A percentile compares a stretch with the other conserved stretches of the same genome.
phyloP scores from a whole-genome alignment of 1,139 yeast species.

The Pichia sp. region DNA sequence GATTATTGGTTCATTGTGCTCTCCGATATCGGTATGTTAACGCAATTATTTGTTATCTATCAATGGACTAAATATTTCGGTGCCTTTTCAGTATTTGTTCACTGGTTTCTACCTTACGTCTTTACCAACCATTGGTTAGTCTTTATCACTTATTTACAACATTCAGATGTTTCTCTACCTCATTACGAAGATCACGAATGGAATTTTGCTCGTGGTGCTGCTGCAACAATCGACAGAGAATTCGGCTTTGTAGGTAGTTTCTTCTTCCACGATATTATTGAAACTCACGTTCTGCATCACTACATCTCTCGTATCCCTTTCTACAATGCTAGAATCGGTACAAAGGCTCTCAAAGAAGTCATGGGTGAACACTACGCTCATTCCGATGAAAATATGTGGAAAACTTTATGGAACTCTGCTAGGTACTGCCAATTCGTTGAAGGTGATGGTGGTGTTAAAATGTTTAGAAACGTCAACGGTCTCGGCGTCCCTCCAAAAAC shows the following conservation, averaged over 20 bases:
- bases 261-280: conserved; percentile 58
- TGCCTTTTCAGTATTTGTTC: conserved; percentile 38
- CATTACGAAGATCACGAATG: conserved; percentile 52
- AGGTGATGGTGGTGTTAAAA: conserved; percentile 52
- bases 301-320: conserved; percentile 57
- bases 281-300: conserved; percentile 59
- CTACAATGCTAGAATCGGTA: conserved; percentile 55
- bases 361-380: conserved; percentile 53
- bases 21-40: conserved; percentile 46
- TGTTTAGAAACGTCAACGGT: conserved; percentile 52
- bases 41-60: conserved; percentile 37
- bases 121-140: conserved; percentile 61
- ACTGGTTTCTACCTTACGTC: conserved; percentile 50
- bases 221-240: conserved; percentile 56
- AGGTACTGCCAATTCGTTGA: conserved; percentile 56
- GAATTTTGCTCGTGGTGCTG: conserved; percentile 63
- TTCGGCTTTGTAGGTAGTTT: conserved; percentile 53
- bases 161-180: conserved; percentile 51
- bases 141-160: conserved; percentile 54
- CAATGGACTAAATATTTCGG: conserved; percentile 44
- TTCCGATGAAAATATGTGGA: conserved; percentile 52
- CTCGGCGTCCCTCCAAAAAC: conserved; percentile 33
- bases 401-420: conserved; percentile 46
- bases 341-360: conserved; percentile 49
- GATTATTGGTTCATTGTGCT: conserved; percentile 49